phyloP scores from a whole-genome alignment of 225 moss, liverwort and hornwort species.

The Anthoceros angustus region DNA sequence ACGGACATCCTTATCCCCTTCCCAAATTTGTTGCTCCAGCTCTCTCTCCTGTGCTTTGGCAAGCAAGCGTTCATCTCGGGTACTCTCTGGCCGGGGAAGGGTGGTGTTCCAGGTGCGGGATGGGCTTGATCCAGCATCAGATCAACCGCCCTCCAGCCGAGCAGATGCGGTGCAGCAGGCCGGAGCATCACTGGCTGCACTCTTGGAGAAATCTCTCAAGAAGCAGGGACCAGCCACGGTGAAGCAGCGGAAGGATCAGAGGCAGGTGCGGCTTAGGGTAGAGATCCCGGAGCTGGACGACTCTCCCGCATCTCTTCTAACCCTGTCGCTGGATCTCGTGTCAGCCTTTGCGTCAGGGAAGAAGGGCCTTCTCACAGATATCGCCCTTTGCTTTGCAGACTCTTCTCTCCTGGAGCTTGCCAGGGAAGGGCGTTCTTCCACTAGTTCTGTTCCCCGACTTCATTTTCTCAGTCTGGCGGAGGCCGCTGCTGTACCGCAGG shows the following conservation, averaged over 20 bases:
- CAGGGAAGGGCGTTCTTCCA: conserved; percentile 9
- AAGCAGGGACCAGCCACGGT: conserved; percentile 53
- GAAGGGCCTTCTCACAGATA: conserved; percentile 12
- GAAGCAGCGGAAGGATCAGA: conserved; percentile 52
- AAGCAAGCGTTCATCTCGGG: too few species aligned
- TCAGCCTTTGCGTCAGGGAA: conserved; percentile 22
- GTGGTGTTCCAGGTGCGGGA: not conserved
- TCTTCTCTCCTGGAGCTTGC: conserved; percentile 15
- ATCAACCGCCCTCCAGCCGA: conserved; percentile 50
- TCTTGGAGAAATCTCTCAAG: conserved; percentile 47
- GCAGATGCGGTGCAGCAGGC: conserved; percentile 77
- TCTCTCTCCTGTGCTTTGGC: too few species aligned
- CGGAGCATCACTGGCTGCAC: conserved; percentile 33
- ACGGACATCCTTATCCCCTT: too few species aligned
- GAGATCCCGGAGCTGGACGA: conserved; percentile 74
- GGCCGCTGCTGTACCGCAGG: conserved; percentile 14
- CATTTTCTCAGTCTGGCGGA: conserved; percentile 22
- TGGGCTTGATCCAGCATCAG: conserved; percentile 6
- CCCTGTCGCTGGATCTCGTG: conserved; percentile 42
- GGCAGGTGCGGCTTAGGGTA: conserved; percentile 58
- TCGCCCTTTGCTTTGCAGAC: conserved; percentile 40
- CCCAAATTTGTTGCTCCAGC: too few species aligned
- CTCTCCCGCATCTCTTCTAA: conserved; percentile 28
- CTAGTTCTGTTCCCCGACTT: conserved; percentile 8
- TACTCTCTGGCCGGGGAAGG: not conserved